These are phyloP conservation scores for Vickermania ingenoplastis DNA, from an alignment of 208 protist species.

Conservation along the genomic window DNA sequence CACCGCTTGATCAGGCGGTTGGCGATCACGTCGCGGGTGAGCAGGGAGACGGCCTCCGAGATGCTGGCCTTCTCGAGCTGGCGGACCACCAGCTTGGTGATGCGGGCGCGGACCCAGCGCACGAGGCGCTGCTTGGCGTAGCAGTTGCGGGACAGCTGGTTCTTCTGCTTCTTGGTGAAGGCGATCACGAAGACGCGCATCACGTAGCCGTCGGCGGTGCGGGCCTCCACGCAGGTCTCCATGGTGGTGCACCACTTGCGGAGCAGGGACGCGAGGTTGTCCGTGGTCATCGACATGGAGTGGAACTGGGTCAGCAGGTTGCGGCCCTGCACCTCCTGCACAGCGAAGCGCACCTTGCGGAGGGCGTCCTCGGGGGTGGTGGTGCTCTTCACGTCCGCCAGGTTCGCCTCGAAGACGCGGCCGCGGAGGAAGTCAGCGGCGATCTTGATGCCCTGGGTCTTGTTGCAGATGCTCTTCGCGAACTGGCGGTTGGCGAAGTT, in stretches of 20 bases:
- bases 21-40: constrained; percentile 92
- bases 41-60: constrained; percentile 92
- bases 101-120: constrained; percentile 91
- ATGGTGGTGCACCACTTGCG: constrained; percentile 99
- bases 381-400: constrained; percentile 95
- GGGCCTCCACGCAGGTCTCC: constrained; percentile 92
- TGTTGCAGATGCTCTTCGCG: constrained; percentile 97
- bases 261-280: constrained; percentile 96
- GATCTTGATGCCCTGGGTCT: constrained; percentile 93
- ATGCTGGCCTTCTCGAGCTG: constrained; percentile 85
- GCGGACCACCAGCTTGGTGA: constrained; percentile 92
- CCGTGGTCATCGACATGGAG: constrained; percentile 97
- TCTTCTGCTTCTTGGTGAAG: constrained; percentile 94
- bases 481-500: constrained; percentile 94
- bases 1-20: constrained; percentile 93
- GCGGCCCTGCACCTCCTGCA: constrained; percentile 96
- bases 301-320: constrained; percentile 98
- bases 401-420: constrained; percentile 96
- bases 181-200: constrained; percentile 97
- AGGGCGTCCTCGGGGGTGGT: constrained; percentile 66
- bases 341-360: constrained; percentile 96
- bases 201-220: constrained; percentile 96
- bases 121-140: constrained; percentile 97
- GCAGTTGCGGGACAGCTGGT: constrained; percentile 95
- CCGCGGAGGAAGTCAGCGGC: constrained; percentile 94